Percentiles rank a stretch among this genome's conserved stretches.
Evolutionary conservation across 2,329 filamentous ascomycete genomes (phyloP).

Genomic region (Pseudogymnoascus sp.): DNA sequence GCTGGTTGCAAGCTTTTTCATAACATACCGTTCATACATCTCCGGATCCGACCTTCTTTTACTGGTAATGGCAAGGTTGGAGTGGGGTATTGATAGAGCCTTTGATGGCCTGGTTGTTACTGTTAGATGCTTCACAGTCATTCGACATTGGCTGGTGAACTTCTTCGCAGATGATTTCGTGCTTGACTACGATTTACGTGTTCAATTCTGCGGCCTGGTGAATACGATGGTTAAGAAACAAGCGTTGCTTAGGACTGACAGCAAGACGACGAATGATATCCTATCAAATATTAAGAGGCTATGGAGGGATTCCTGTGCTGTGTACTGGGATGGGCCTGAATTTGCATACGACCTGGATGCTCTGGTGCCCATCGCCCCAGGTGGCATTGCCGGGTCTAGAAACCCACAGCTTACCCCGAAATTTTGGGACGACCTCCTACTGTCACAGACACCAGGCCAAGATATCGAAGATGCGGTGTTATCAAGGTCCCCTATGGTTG

Average conservation of each 20-base stretch:
- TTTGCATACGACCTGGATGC: slow-evolving; percentile 53
- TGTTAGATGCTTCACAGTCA: slow-evolving; percentile 87
- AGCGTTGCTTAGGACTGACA: slow-evolving; percentile 10
- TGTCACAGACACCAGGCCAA: neutral
- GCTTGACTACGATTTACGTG: slow-evolving; percentile 62
- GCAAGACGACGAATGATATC: slow-evolving; percentile 9
- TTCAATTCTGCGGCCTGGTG: slow-evolving; percentile 70
- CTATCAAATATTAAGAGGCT: slow-evolving; percentile 92
- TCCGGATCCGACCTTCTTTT: slow-evolving; percentile 67
- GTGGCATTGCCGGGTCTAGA: slow-evolving; percentile 59
- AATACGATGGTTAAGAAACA: slow-evolving; percentile 40
- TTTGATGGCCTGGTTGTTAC: slow-evolving; percentile 93
- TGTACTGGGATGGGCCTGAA: slow-evolving; percentile 77
- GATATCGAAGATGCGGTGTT: neutral
- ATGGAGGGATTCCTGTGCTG: slow-evolving; percentile 82
- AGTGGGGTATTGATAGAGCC: slow-evolving; percentile 73
- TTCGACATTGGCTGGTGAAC: slow-evolving; percentile 95
- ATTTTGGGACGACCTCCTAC: slow-evolving; percentile 38
- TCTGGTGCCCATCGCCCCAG: slow-evolving; percentile 63
- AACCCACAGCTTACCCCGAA: slow-evolving; percentile 46
- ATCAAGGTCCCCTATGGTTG: neutral
- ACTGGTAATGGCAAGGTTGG: slow-evolving; percentile 75
- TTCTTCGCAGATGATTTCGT: slow-evolving; percentile 96
- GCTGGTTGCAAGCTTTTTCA: slow-evolving; percentile 92
- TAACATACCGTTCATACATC: slow-evolving; percentile 86